Evolutionary conservation across 306 rosid species (phyloP).

Genomic region (Quercus engelmannii): DNA sequence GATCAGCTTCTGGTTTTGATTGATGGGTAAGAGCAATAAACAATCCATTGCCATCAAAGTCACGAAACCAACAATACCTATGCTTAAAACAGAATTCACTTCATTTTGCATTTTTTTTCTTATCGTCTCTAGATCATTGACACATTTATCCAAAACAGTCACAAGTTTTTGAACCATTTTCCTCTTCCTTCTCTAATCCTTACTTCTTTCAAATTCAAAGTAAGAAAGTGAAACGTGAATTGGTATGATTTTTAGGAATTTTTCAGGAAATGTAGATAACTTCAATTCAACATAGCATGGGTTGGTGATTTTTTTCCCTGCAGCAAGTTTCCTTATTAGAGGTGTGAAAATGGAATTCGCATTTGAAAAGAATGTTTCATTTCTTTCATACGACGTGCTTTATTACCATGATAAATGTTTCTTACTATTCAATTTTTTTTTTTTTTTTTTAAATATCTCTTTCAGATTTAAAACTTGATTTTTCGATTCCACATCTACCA

Average conservation of each 20-base stretch:
- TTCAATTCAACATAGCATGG: constrained; percentile 22
- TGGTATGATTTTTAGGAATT: constrained; percentile 18
- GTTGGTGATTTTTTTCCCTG: neutral
- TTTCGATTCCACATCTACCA: constrained; percentile 9
- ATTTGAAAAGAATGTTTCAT: neutral
- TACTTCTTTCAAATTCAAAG: neutral
- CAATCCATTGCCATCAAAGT: constrained; percentile 38
- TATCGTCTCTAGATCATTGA: constrained; percentile 22
- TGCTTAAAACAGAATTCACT: constrained; percentile 42
- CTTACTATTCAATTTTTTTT: neutral
- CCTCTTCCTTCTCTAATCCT: constrained; percentile 10
- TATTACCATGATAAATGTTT: neutral
- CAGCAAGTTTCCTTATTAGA: constrained; percentile 7
- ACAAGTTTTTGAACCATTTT: constrained; percentile 11
- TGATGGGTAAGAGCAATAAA: constrained; percentile 23
- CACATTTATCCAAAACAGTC: constrained; percentile 38
- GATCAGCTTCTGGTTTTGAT: constrained; percentile 48
- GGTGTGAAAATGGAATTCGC: neutral
- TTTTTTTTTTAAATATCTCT: too few species aligned
- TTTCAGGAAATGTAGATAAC: constrained; percentile 5
- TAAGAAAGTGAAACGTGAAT: constrained; percentile 3
- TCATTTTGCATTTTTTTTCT: constrained; percentile 27
- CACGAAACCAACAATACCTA: constrained; percentile 36
- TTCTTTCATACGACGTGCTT: too few species aligned
- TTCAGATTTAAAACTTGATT: constrained; percentile 13